Conservation (phyloP, 2,329 filamentous ascomycete species). For the Alternaria ethzedia region DNA sequence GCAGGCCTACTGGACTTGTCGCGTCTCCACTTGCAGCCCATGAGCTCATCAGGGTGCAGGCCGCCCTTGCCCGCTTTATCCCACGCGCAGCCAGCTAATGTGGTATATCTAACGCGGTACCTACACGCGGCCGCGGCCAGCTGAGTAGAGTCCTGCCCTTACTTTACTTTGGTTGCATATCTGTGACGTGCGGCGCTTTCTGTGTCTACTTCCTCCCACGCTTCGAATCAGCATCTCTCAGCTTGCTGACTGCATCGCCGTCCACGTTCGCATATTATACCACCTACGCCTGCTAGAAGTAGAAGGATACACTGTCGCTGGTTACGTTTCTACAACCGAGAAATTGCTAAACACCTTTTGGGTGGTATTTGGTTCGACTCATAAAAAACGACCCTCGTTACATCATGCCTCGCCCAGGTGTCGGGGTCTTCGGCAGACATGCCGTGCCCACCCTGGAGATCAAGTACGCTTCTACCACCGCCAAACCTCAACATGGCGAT, state of each 20-base stretch:
- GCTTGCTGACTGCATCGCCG: constrained; percentile 13
- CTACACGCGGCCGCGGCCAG: constrained; percentile 8
- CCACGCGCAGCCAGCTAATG: constrained; percentile 5
- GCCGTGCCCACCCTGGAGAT: constrained; percentile 51
- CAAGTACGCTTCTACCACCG: constrained; percentile 41
- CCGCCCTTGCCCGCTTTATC: constrained; percentile 32
- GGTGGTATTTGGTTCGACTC: background rate
- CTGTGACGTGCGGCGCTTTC: background rate
- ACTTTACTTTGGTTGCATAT: background rate
- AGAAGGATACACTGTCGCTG: background rate
- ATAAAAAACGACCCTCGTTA: background rate
- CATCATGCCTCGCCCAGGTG: constrained; percentile 44
- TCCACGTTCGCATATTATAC: constrained; percentile 4
- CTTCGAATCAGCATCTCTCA: constrained; percentile 1
- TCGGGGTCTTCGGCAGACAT: constrained; percentile 45
- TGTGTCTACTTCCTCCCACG: constrained; percentile 5
- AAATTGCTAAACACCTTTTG: background rate
- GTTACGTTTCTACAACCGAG: background rate
- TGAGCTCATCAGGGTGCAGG: constrained; percentile 24
- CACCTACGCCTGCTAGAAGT: background rate
- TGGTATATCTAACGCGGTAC: constrained; percentile 13
- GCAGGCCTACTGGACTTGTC: constrained; percentile 1
- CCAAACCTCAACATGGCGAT: background rate
- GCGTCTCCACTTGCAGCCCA: constrained; percentile 16
- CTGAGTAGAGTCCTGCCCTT: constrained; percentile 1